phyloP scores from a whole-genome alignment of 75 land plant genomes.

The Chamaecyparis obtusa region DNA sequence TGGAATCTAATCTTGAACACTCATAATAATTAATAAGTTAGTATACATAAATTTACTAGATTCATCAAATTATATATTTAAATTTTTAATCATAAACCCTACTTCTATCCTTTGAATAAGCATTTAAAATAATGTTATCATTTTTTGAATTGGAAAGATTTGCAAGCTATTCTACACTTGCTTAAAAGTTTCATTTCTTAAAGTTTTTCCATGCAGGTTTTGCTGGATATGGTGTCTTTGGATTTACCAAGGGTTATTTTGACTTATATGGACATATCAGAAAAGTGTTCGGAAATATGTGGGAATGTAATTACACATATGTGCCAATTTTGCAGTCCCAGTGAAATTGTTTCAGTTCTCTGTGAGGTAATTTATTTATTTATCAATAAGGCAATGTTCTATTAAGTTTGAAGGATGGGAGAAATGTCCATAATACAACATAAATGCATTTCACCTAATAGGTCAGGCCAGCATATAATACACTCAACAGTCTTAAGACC shows the following conservation, averaged over 20 bases:
- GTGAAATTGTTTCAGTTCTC: background rate
- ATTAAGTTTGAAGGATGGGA: background rate
- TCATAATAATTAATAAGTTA: too few relatives aligned
- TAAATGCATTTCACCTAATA: background rate
- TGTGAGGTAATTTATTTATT: background rate
- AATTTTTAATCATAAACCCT: background rate
- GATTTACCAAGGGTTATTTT: conserved; percentile 5
- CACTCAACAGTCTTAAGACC: background rate
- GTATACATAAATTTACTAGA: too few relatives aligned
- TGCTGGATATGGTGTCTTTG: conserved; percentile 4
- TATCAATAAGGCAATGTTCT: background rate
- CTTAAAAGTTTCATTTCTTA: background rate
- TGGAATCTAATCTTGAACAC: too few relatives aligned
- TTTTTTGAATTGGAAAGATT: background rate
- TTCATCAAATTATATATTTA: too few relatives aligned
- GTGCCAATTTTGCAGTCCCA: background rate
- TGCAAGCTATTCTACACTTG: background rate
- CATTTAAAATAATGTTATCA: background rate
- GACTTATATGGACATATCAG: background rate
- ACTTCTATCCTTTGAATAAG: background rate
- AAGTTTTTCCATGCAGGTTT: background rate
- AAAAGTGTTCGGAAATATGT: background rate
- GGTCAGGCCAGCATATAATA: background rate
- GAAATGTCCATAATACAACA: too few relatives aligned
- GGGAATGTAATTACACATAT: conserved; percentile 3